phyloP scores from a whole-genome alignment of 2,329 filamentous ascomycete genomes.

The Fusarium sp. region DNA sequence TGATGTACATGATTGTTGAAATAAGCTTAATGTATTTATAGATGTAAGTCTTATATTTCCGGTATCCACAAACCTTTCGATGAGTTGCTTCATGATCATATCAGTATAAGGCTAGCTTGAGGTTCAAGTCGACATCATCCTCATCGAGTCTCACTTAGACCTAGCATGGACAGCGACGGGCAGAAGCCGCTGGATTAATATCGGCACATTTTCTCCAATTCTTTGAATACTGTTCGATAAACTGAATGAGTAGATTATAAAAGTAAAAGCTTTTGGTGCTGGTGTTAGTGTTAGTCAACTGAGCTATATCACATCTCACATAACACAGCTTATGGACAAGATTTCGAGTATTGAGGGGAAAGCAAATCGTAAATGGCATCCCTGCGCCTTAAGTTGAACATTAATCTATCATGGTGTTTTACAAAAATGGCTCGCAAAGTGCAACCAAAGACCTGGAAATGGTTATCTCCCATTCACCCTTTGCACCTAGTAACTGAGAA shows the following conservation, averaged over 20 bases:
- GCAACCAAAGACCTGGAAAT: background rate
- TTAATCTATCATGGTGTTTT: conserved; percentile 11
- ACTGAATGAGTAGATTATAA: background rate
- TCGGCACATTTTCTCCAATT: background rate
- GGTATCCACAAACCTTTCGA: background rate
- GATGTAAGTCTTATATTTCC: background rate
- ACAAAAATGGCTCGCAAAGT: conserved; percentile 7
- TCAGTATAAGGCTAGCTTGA: background rate
- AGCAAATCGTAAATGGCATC: background rate
- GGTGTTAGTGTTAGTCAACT: background rate
- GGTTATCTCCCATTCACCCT: background rate
- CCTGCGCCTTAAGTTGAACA: conserved; percentile 3
- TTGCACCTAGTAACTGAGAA: background rate
- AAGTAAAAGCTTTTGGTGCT: rapidly evolving
- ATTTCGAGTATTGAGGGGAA: background rate
- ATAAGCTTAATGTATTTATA: background rate
- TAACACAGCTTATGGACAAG: background rate
- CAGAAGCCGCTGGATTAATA: background rate
- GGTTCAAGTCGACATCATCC: background rate
- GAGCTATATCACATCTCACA: background rate
- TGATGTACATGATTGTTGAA: background rate
- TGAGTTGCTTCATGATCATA: background rate
- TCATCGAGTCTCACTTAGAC: background rate
- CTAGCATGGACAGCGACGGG: background rate
- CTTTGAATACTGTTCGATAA: rapidly evolving